Conservation (phyloP, 768 basidiomycete genomes). For the Trametes punicea region DNA sequence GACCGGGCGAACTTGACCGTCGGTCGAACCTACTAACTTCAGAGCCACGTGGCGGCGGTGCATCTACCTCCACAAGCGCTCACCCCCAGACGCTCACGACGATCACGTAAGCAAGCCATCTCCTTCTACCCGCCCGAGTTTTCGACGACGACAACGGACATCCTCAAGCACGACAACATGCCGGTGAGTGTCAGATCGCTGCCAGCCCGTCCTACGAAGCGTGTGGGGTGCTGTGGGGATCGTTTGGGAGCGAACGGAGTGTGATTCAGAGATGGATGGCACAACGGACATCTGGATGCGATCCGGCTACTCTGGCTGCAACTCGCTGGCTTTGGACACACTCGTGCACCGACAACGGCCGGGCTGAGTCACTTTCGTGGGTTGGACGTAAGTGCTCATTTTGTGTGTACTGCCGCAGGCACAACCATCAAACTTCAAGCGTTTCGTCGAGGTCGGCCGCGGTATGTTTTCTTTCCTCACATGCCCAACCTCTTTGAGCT, state of each 20-base stretch:
- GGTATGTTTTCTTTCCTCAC: conserved; percentile 44
- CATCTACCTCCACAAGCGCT: conserved; percentile 1
- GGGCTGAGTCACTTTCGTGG: background rate
- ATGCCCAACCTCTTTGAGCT: too few relatives aligned
- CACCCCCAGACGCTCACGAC: conserved; percentile 2
- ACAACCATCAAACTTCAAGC: conserved; percentile 79
- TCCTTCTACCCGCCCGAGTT: conserved; percentile 8
- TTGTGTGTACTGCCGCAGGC: conserved; percentile 1
- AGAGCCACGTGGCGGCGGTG: conserved; percentile 12
- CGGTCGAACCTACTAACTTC: conserved; percentile 3
- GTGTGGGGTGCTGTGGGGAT: background rate
- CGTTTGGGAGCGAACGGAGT: conserved; percentile 3
- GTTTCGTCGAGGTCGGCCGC: conserved; percentile 98
- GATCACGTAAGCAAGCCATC: conserved; percentile 17
- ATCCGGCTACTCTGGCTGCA: conserved; percentile 8
- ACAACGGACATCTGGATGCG: conserved; percentile 23
- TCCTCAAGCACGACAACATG: conserved; percentile 24
- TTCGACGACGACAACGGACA: conserved; percentile 23
- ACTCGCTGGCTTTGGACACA: background rate
- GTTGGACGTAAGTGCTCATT: conserved; percentile 1
- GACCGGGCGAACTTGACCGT: conserved; percentile 13
- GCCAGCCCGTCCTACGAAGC: conserved; percentile 9
- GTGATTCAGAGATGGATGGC: conserved; percentile 20
- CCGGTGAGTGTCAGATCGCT: conserved; percentile 25
- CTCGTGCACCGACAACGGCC: background rate